Conservation (phyloP, 345 rosid genomes). For the Eucalyptus regnans region DNA sequence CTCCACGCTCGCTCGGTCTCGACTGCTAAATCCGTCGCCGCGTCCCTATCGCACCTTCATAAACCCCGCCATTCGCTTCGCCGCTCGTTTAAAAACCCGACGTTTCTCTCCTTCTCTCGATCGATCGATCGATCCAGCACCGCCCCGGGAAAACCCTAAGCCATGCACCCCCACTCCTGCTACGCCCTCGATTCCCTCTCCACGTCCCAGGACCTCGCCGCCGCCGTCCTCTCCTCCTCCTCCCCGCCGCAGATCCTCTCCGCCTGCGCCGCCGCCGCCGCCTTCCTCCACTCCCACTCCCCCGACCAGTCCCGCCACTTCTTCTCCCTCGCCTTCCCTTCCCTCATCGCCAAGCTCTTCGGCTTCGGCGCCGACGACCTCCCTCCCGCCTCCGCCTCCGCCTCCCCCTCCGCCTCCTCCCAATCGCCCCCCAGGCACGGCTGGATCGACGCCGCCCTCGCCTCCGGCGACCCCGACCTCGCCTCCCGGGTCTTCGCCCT, state of each 20-base stretch:
- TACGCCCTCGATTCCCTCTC: conserved; percentile 67
- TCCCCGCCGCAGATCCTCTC: conserved; percentile 48
- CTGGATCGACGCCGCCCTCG: conserved; percentile 53
- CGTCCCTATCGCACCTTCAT: conserved; percentile 12
- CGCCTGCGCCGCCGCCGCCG: conserved; percentile 47
- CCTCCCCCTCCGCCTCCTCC: not conserved
- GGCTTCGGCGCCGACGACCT: conserved; percentile 49
- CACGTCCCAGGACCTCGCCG: conserved; percentile 57
- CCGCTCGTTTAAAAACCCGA: conserved; percentile 21
- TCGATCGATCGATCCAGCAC: not conserved
- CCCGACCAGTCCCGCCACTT: conserved; percentile 89
- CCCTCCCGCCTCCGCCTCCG: not conserved
- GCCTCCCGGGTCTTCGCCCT: conserved; percentile 42
- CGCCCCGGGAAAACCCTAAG: not conserved
- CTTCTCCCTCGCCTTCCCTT: conserved; percentile 80
- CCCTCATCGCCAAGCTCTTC: conserved; percentile 67
- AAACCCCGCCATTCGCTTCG: conserved; percentile 51
- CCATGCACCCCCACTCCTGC: conserved; percentile 69
- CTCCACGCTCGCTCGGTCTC: not conserved
- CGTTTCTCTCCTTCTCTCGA: not conserved
- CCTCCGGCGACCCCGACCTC: conserved; percentile 25
- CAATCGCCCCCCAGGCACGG: conserved; percentile 12
- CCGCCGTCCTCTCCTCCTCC: conserved; percentile 45
- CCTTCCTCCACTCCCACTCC: conserved; percentile 51
- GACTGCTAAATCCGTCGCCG: conserved; percentile 4